Evolutionary conservation across 2,329 filamentous ascomycete genomes (phyloP), one percentile per base, ranked within the genome.

Genomic region (Sporothrix schenckii): DNA sequence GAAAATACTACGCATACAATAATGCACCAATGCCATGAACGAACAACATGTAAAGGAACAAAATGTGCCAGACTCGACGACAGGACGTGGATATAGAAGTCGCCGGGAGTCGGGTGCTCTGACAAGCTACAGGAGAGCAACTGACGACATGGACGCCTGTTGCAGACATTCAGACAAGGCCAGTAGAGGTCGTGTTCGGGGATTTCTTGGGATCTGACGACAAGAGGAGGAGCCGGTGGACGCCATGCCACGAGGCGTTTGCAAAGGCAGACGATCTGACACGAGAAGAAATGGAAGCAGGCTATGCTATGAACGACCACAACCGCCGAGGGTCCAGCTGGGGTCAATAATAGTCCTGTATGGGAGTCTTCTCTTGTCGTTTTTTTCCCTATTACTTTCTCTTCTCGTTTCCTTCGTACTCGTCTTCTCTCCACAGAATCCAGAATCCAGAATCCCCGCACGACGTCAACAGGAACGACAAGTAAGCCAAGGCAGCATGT

Each of bases 181-280:
- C 41, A 44, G 52, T 7, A 54, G 30, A 41, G 19, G 56, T 34
- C 27, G 13, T 61, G 56, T n/a, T 24, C 39, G 58, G 58, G 39
- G 39, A 44, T 61, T 47, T 61, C 39, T 61, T 60, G 56, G 54
- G 34, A 60, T 44, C 44, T 41, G 19, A 60, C 21, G 34, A 21
- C 56, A n/a, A 60, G 34, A n/a, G 14, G 30, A 58, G 14, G 16
- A 39, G 54, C 7, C 54, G 30, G 4, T 39, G 14, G 39, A 44
- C 41, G 27, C 24, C 27, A 34, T 16, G 24, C 16, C 27, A 21
- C 34, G 56, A 39, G 34, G 10, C 27, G 27, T 30, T 30, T 30
- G 27, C 34, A 34, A 1, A 34, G 34, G 34, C 34, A 34, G 34
- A 34, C 34, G 6, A 34, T 1, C 34, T 34, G 34, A 5, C 34